Evolutionary conservation across 2,329 filamentous ascomycete species (phyloP).

Genomic region (Knoxdaviesia capensis): DNA sequence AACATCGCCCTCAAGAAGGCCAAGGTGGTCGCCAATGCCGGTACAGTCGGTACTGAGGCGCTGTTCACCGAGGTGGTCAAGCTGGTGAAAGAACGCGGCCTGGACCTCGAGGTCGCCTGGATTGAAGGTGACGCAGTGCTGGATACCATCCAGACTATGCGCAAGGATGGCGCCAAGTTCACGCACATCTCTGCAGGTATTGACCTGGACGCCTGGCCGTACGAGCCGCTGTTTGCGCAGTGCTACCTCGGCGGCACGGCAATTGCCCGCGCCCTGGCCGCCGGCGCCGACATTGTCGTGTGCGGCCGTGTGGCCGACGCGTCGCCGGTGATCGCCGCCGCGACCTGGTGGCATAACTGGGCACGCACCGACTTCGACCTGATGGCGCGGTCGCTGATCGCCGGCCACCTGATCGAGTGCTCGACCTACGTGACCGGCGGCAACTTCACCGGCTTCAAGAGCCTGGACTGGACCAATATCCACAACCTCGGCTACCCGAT

Average conservation of each 20-base stretch:
- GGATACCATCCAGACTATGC: slow-evolving; percentile 6
- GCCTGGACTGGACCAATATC: slow-evolving; percentile 7
- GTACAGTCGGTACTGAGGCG: slow-evolving; percentile 15
- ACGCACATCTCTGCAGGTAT: not conserved
- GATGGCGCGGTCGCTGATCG: slow-evolving; percentile 27
- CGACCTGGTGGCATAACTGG: slow-evolving; percentile 36
- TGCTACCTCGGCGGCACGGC: slow-evolving; percentile 30
- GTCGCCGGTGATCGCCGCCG: slow-evolving; percentile 32
- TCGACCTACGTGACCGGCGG: slow-evolving; percentile 30
- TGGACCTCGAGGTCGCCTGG: slow-evolving; percentile 14
- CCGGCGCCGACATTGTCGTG: slow-evolving; percentile 25
- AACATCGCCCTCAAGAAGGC: slow-evolving; percentile 15
- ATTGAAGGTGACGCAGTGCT: slow-evolving; percentile 19
- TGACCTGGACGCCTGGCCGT: slow-evolving; percentile 7
- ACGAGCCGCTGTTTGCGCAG: slow-evolving; percentile 10
- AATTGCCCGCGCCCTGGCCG: slow-evolving; percentile 20
- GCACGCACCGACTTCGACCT: slow-evolving; percentile 21
- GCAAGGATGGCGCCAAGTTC: slow-evolving; percentile 2
- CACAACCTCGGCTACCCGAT: slow-evolving; percentile 13
- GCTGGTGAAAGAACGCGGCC: slow-evolving; percentile 11
- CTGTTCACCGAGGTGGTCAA: slow-evolving; percentile 11
- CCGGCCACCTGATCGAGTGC: slow-evolving; percentile 34
- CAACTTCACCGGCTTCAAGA: slow-evolving; percentile 30
- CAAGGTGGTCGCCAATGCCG: slow-evolving; percentile 19
- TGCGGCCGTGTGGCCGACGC: slow-evolving; percentile 28